These are phyloP conservation scores for Alternaria hordeiaustralica DNA, from an alignment of 2,329 filamentous ascomycete species.

Conservation along the genomic window DNA sequence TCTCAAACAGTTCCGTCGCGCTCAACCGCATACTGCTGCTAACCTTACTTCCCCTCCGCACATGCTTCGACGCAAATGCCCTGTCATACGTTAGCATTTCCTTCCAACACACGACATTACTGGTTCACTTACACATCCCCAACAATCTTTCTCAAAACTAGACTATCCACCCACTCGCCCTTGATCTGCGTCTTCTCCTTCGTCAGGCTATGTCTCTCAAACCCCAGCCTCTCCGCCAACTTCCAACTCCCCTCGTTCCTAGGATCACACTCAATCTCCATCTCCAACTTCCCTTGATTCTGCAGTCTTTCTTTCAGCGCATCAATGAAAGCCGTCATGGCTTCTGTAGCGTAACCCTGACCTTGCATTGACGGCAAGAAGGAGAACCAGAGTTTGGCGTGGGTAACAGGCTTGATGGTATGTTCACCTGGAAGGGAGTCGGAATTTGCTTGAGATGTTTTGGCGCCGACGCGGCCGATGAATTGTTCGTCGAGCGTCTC, in stretches of 20 bases:
- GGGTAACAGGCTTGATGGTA: conserved; percentile 10
- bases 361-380: conserved; percentile 35
- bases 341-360: conserved; percentile 40
- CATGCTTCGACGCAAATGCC: conserved; percentile 3
- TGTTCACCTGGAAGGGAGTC: conserved; percentile 10
- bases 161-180: conserved; percentile 41
- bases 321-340: conserved; percentile 34
- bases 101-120: neutral
- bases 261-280: conserved; percentile 48
- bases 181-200: conserved; percentile 40
- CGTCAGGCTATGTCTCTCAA: conserved; percentile 30
- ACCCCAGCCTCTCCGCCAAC: conserved; percentile 41
- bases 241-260: conserved; percentile 38
- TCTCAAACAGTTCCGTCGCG: conserved; percentile 6
- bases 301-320: conserved; percentile 17
- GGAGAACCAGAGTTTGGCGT: conserved; percentile 40
- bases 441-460: conserved; percentile 10
- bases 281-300: conserved; percentile 16
- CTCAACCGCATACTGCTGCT: conserved; percentile 7
- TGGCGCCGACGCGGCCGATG: conserved; percentile 41
- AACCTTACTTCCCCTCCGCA: conserved; percentile 4
- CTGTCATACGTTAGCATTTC: neutral
- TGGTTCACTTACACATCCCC: conserved; percentile 14
- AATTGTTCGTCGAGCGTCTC: conserved; percentile 22
- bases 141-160: conserved; percentile 34